phyloP scores from a whole-genome alignment of 257 asterid genomes.

The Nyctanthes arbortristis region DNA sequence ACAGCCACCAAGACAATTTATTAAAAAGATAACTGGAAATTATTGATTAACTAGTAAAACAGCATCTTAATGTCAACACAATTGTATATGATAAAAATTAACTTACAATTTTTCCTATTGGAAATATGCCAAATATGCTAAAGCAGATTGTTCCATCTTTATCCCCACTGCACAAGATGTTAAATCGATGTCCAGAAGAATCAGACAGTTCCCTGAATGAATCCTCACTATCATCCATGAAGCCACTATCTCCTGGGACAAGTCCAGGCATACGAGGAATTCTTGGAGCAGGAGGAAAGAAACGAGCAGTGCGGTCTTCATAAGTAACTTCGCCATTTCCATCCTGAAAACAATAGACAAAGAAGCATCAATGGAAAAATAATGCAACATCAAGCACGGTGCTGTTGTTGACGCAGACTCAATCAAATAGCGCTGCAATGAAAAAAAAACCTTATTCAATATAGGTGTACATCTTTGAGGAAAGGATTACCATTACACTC shows the following conservation, averaged over 20 bases:
- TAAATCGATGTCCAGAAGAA: conserved; percentile 73
- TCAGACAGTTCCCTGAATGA: conserved; percentile 81
- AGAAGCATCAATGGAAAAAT: conserved; percentile 9
- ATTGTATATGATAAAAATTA: conserved; percentile 18
- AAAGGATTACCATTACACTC: not conserved
- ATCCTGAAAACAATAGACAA: conserved; percentile 47
- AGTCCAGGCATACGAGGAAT: conserved; percentile 88
- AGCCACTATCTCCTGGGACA: conserved; percentile 79
- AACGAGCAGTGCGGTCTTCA: conserved; percentile 94
- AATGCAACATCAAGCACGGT: conserved; percentile 9
- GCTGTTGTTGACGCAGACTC: not conserved
- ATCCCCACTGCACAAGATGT: conserved; percentile 94
- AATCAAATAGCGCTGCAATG: not conserved
- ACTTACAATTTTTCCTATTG: conserved; percentile 91
- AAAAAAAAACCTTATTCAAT: not conserved
- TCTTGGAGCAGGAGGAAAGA: conserved; percentile 91
- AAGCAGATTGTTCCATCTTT: conserved; percentile 86
- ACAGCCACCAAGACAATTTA: conserved; percentile 23
- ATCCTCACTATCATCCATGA: conserved; percentile 79
- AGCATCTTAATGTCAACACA: not conserved
- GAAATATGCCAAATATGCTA: conserved; percentile 92
- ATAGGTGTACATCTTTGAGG: not conserved
- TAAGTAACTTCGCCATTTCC: conserved; percentile 46
- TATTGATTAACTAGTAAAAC: conserved; percentile 10
- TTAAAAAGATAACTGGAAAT: conserved; percentile 19